phyloP scores from a whole-genome alignment of 2,329 filamentous ascomycete genomes.

The Hypoxylon sp. region DNA sequence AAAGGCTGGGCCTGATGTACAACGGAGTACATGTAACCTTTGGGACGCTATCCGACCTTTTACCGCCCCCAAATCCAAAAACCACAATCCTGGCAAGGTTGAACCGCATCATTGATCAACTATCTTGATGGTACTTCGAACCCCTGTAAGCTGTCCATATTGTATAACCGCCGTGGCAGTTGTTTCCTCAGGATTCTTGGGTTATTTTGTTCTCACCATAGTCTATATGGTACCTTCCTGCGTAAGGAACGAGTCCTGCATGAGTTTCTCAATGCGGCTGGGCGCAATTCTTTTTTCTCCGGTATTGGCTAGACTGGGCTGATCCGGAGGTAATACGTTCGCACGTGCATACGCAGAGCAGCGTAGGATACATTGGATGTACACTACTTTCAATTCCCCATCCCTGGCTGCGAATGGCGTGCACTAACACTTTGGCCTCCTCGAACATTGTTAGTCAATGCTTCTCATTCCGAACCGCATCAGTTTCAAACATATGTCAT shows the following conservation, averaged over 20 bases:
- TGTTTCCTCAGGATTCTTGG: slow-evolving; percentile 17
- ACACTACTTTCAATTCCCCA: slow-evolving; percentile 37
- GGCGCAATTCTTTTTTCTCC: slow-evolving; percentile 37
- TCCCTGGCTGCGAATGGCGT: slow-evolving; percentile 30
- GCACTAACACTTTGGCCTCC: slow-evolving; percentile 25
- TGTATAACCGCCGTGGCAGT: slow-evolving; percentile 20
- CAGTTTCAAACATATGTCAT: slow-evolving; percentile 26
- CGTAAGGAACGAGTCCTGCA: slow-evolving; percentile 30
- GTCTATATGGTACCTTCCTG: slow-evolving; percentile 28
- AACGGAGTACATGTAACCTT: slow-evolving; percentile 28
- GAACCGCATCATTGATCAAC: slow-evolving; percentile 33
- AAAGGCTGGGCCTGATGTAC: slow-evolving; percentile 30
- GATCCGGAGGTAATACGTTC: slow-evolving; percentile 43
- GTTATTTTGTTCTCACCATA: slow-evolving; percentile 21
- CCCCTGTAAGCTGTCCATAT: slow-evolving; percentile 31
- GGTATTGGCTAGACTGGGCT: slow-evolving; percentile 42
- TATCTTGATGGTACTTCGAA: slow-evolving; percentile 16
- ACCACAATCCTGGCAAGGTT: slow-evolving; percentile 30
- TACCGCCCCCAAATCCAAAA: slow-evolving; percentile 38
- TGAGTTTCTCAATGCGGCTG: slow-evolving; percentile 32
- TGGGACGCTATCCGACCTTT: slow-evolving; percentile 39
- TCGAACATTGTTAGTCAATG: slow-evolving; percentile 32
- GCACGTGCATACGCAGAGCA: slow-evolving; percentile 39
- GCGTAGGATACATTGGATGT: slow-evolving; percentile 36
- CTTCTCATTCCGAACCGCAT: slow-evolving; percentile 26